Base-by-base conservation (phyloP, 768 basidiomycete species). In the Pulveroboletus sp. region DNA sequence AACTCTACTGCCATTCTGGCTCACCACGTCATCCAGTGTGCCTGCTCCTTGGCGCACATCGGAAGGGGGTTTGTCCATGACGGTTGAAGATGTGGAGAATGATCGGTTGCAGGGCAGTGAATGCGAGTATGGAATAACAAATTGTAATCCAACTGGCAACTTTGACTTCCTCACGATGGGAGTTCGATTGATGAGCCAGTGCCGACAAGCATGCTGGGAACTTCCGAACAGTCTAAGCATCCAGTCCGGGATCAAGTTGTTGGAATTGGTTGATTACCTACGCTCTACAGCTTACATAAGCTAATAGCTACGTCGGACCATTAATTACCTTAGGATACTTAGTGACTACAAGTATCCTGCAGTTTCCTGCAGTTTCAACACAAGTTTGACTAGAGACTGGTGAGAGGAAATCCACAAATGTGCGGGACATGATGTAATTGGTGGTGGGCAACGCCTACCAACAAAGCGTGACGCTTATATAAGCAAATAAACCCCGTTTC, bases 11-110 rank as follows among this genome's bases (percentile, higher is more conserved):
- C 33, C 14, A 36, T 26, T 9, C 43, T 43, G n/a, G 17, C 61
- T 63, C 46, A 64, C 62, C 39, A 30, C 47, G 0, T 58, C 58
- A 37, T 60, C 63, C 6, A 65, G 48, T 15, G 53, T 51, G 9
- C 54, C 37, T 6, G 47, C 37, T 31, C 53, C 51, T 26, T 41
- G 36, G 10, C 1, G 46, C 0, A 24, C 18, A 30, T 21, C 8
- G 11, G 39, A 39, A 31, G 56, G 27, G 7, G 4, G 14, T n/a
- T 32, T 32, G 26, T 46, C 39, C 52, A 63, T 60, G 2, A 11
- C 30, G 35, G 36, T 31, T 18, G 43, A 37, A 24, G 49, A 43
- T 11, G 49, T n/a, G 7, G 50, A 50, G 32, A 48, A 49, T 4
- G 32, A 36, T 15, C 43, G 45, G 36, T 30, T 48, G 43, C 24